Conservation (phyloP, 208 protist species). For the Trypanosoma congolense region DNA sequence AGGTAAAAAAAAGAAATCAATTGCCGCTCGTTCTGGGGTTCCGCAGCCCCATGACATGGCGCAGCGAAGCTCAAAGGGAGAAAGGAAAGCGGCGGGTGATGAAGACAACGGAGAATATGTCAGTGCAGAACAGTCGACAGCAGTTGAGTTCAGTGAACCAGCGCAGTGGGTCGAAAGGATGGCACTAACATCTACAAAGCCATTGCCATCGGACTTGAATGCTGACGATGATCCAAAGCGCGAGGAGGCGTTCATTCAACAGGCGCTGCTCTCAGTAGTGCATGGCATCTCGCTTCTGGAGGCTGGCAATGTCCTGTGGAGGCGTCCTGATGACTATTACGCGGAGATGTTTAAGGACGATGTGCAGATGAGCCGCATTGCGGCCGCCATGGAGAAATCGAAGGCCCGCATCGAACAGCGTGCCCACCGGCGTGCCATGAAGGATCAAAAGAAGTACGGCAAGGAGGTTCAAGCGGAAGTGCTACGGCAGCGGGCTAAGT, state of each 20-base stretch:
- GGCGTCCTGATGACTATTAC: slow-evolving; percentile 92
- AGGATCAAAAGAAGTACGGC: slow-evolving; percentile 94
- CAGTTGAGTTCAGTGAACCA: slow-evolving; percentile 81
- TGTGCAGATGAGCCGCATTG: slow-evolving; percentile 92
- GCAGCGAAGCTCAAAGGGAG: slow-evolving; percentile 6
- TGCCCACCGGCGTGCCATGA: slow-evolving; percentile 83
- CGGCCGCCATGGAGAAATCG: slow-evolving; percentile 76
- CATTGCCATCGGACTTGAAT: slow-evolving; percentile 73
- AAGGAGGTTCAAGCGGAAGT: slow-evolving; percentile 94
- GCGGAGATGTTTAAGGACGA: slow-evolving; percentile 96
- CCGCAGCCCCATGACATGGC: not conserved
- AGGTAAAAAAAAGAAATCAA: slow-evolving; percentile 37
- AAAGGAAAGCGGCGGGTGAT: not conserved
- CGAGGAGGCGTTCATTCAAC: slow-evolving; percentile 91
- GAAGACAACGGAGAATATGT: not conserved
- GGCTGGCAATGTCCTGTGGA: slow-evolving; percentile 70
- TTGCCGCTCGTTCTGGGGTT: slow-evolving; percentile 1
- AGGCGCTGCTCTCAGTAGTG: slow-evolving; percentile 79
- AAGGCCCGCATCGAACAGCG: slow-evolving; percentile 79
- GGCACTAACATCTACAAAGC: slow-evolving; percentile 78
- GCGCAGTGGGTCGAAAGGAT: slow-evolving; percentile 90
- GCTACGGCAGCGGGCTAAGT: slow-evolving; percentile 88
- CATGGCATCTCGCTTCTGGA: slow-evolving; percentile 77
- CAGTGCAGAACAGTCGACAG: slow-evolving; percentile 12
- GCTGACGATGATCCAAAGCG: slow-evolving; percentile 89